Evolutionary conservation across 345 rosid genomes (phyloP).

Genomic region (Alliaria petiolata): DNA sequence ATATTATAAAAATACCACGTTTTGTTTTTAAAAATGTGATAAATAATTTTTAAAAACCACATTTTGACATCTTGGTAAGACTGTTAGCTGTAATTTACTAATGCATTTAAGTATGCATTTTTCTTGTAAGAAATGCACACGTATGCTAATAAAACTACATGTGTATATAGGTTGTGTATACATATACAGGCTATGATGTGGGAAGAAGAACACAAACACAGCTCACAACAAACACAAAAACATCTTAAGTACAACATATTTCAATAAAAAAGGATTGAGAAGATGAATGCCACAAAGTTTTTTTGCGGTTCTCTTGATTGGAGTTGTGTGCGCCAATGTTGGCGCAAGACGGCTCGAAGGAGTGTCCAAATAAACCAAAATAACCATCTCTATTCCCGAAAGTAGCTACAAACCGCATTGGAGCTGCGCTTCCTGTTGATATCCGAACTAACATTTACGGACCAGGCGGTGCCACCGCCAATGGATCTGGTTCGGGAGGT

Average conservation of each 20-base stretch:
- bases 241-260: not conserved
- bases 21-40: no score
- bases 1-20: no score
- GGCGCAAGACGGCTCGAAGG: not conserved
- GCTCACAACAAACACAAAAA: not conserved
- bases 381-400: not conserved
- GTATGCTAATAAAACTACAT: not conserved
- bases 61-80: not conserved
- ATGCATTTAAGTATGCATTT: not conserved
- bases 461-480: no score
- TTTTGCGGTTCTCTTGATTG: not conserved
- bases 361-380: not conserved
- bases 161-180: not conserved
- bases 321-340: not conserved
- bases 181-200: no score
- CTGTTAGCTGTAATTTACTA: constrained; percentile 4
- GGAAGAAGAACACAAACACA: not conserved
- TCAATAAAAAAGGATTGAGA: not conserved
- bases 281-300: constrained; percentile 4
- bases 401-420: no score
- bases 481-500: no score
- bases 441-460: no score
- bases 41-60: no score
- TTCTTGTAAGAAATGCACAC: not conserved
- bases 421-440: not conserved